Evolutionary conservation across 257 asterid genomes (phyloP).

Genomic region (Primulina eburnea): DNA sequence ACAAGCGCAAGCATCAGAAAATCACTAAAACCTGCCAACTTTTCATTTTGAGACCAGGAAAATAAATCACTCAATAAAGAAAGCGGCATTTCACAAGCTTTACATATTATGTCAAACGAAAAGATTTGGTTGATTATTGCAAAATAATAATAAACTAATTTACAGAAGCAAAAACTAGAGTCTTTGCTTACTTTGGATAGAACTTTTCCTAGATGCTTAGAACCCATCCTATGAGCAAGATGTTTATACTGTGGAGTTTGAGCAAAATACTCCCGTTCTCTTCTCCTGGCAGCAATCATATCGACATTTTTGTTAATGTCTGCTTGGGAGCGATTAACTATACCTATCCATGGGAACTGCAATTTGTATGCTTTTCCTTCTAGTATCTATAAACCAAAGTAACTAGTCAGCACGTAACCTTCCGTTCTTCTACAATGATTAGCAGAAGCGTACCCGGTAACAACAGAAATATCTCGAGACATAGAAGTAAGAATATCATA

Average conservation of each 20-base stretch:
- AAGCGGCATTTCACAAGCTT: conserved; percentile 1
- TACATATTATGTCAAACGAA: no score
- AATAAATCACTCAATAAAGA: conserved; percentile 12
- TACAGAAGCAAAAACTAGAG: neutral
- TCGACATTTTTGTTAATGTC: conserved; percentile 75
- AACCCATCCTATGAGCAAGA: conserved; percentile 69
- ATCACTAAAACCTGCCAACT: conserved; percentile 9
- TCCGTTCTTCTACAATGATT: conserved; percentile 5
- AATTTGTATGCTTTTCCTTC: conserved; percentile 72
- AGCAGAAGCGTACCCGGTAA: neutral
- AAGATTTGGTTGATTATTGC: no score
- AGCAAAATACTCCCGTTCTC: conserved; percentile 67
- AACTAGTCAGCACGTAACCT: conserved; percentile 11
- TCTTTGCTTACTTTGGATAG: conserved; percentile 52
- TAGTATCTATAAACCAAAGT: conserved; percentile 44
- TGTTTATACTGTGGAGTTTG: conserved; percentile 60
- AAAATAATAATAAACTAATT: no score
- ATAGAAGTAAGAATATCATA: neutral
- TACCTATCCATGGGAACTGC: conserved; percentile 90
- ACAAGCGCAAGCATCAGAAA: conserved; percentile 12
- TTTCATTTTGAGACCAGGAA: conserved; percentile 16
- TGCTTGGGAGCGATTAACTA: conserved; percentile 81
- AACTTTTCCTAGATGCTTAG: conserved; percentile 78
- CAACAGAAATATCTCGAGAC: neutral
- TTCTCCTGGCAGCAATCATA: conserved; percentile 81